A percentile compares a stretch with the other conserved stretches of the same genome.
Conservation (phyloP, 495 filamentous ascomycete species). For the Penicillium egyptiacum region DNA sequence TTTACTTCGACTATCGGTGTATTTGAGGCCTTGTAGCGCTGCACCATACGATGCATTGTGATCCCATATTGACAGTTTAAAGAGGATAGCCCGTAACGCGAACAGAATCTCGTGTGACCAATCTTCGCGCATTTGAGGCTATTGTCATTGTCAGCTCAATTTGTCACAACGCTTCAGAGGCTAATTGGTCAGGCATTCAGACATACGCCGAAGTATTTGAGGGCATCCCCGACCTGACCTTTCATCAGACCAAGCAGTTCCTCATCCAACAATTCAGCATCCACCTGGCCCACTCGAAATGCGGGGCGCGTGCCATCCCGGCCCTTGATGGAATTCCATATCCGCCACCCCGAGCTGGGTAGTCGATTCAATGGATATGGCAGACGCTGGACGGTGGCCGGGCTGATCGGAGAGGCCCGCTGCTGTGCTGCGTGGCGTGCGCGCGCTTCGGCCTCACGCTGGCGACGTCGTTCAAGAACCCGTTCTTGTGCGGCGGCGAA, state of each 20-base stretch:
- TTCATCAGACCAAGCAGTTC: slow-evolving; percentile 85
- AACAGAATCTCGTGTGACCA: slow-evolving; percentile 85
- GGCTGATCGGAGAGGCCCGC: slow-evolving; percentile 57
- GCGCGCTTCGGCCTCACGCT: slow-evolving; percentile 62
- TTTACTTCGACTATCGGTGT: slow-evolving; percentile 75
- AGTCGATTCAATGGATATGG: slow-evolving; percentile 65
- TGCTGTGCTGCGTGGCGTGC: slow-evolving; percentile 55
- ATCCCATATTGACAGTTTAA: slow-evolving; percentile 96
- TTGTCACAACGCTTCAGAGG: neutral
- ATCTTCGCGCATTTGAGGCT: slow-evolving; percentile 68
- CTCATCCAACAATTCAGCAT: slow-evolving; percentile 93
- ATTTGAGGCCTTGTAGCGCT: slow-evolving; percentile 83
- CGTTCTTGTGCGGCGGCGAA: slow-evolving; percentile 86
- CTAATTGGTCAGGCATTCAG: neutral
- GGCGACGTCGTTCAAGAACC: slow-evolving; percentile 72
- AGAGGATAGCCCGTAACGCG: slow-evolving; percentile 73
- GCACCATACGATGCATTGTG: slow-evolving; percentile 94
- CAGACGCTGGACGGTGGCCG: slow-evolving; percentile 52
- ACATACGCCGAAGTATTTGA: slow-evolving; percentile 78
- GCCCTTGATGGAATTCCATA: slow-evolving; percentile 72
- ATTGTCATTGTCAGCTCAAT: slow-evolving; percentile 5
- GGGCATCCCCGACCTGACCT: slow-evolving; percentile 81
- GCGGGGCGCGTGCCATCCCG: slow-evolving; percentile 78
- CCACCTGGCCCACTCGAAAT: slow-evolving; percentile 93
- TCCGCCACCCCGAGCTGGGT: slow-evolving; percentile 52